Evolutionary conservation across 768 basidiomycete species (phyloP).

Genomic region (Mycena leptocephala): DNA sequence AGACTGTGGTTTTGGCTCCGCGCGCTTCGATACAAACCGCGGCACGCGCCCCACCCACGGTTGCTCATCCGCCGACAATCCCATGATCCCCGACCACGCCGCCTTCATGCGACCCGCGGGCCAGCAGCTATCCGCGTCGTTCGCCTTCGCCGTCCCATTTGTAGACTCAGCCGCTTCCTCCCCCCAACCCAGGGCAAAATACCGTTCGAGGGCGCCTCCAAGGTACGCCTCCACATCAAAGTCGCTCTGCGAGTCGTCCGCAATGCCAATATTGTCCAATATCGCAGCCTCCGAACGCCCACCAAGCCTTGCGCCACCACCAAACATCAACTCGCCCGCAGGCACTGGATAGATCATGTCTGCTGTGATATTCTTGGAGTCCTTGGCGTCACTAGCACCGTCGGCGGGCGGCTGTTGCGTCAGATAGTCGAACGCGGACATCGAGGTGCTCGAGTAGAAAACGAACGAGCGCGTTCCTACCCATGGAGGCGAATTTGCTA

Average conservation of each 20-base stretch:
- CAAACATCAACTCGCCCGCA: slow-evolving; percentile 74
- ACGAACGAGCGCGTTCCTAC: slow-evolving; percentile 71
- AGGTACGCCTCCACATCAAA: slow-evolving; percentile 59
- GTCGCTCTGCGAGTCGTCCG: slow-evolving; percentile 51
- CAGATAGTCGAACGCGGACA: slow-evolving; percentile 76
- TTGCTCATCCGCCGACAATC: slow-evolving; percentile 70
- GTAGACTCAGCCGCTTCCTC: slow-evolving; percentile 25
- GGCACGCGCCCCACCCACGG: slow-evolving; percentile 85
- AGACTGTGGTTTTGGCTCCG: slow-evolving; percentile 31
- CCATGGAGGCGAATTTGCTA: slow-evolving; percentile 39
- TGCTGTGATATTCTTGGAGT: background rate
- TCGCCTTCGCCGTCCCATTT: slow-evolving; percentile 27
- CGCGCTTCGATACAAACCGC: slow-evolving; percentile 60
- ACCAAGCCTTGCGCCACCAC: slow-evolving; percentile 63
- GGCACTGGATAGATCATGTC: slow-evolving; percentile 41
- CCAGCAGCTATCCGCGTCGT: slow-evolving; percentile 55
- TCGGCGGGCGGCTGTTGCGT: slow-evolving; percentile 65
- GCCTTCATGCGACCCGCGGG: slow-evolving; percentile 65
- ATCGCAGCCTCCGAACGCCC: slow-evolving; percentile 41
- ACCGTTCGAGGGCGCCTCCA: slow-evolving; percentile 66
- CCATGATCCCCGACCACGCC: slow-evolving; percentile 78
- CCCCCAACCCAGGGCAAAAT: slow-evolving; percentile 68
- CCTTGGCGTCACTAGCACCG: no score
- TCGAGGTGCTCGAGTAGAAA: slow-evolving; percentile 63
- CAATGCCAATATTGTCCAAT: slow-evolving; percentile 45